These are phyloP conservation scores for Taiozyma sp. DNA, from an alignment of 1,139 yeast species.

Conservation along the genomic window DNA sequence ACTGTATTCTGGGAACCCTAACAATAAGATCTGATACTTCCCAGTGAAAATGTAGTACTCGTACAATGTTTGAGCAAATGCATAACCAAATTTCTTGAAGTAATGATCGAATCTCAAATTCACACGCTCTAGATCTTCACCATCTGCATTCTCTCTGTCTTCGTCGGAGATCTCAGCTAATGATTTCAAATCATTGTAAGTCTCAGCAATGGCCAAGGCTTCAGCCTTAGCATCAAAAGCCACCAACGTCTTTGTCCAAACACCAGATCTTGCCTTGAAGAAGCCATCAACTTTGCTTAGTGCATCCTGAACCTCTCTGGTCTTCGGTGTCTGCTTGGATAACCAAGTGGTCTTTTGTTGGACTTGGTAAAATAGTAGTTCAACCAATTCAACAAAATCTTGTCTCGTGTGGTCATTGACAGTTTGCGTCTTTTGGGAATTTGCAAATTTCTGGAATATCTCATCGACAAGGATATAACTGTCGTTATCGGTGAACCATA, in stretches of 20 bases:
- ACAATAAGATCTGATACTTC: constrained; percentile 49
- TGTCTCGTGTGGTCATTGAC: constrained; percentile 9
- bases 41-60: constrained; percentile 52
- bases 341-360: constrained; percentile 31
- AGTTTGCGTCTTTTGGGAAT: constrained; percentile 2
- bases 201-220: constrained; percentile 64
- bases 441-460: constrained; percentile 25
- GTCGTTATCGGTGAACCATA: constrained; percentile 31
- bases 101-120: constrained; percentile 43
- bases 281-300: constrained; percentile 18
- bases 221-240: constrained; percentile 42
- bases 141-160: constrained; percentile 37
- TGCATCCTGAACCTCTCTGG: constrained; percentile 23
- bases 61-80: constrained; percentile 66
- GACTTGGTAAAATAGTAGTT: constrained; percentile 30
- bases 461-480: constrained; percentile 25
- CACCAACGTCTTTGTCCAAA: constrained; percentile 56
- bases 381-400: constrained; percentile 27
- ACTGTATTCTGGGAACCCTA: constrained; percentile 53
- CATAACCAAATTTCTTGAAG: constrained; percentile 60
- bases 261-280: constrained; percentile 28
- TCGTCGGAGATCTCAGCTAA: constrained; percentile 60
- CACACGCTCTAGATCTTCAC: constrained; percentile 27
- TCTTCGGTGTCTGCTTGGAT: constrained; percentile 18
- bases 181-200: constrained; percentile 60